phyloP scores from a whole-genome alignment of 2,329 filamentous ascomycete species.

The Ophiocordyceps robertsii region DNA sequence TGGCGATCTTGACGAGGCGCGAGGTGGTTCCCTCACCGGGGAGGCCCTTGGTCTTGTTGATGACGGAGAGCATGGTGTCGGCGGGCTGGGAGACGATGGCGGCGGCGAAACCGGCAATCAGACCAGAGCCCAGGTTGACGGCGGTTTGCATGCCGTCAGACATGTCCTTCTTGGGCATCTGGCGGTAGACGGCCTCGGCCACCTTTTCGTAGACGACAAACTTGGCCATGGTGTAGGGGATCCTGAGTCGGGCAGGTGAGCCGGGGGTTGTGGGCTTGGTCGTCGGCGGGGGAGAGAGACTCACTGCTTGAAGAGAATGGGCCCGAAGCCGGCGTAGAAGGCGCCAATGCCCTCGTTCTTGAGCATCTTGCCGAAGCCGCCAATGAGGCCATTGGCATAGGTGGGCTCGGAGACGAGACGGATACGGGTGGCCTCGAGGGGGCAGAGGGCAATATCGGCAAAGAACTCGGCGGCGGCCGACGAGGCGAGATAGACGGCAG shows the following conservation, averaged over 20 bases:
- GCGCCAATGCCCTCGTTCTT: conserved; percentile 72
- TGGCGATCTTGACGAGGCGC: conserved; percentile 77
- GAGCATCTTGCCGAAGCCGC: conserved; percentile 71
- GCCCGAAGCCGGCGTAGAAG: conserved; percentile 86
- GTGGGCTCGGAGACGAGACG: conserved; percentile 81
- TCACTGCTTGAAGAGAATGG: conserved; percentile 53
- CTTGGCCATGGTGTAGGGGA: conserved; percentile 91
- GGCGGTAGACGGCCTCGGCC: conserved; percentile 56
- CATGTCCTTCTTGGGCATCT: conserved; percentile 56
- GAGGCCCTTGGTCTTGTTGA: conserved; percentile 86
- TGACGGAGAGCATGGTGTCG: conserved; percentile 89
- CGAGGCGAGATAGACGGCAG: conserved; percentile 66
- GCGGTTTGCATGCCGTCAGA: conserved; percentile 59
- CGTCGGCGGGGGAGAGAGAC: conserved; percentile 6
- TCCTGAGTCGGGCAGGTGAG: conserved; percentile 31
- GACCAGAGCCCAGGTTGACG: conserved; percentile 57
- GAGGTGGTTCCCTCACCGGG: conserved; percentile 73
- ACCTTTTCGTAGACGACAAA: conserved; percentile 92
- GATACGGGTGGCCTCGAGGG: conserved; percentile 85
- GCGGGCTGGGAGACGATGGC: conserved; percentile 80
- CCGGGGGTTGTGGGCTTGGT: neutral
- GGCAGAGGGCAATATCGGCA: conserved; percentile 74
- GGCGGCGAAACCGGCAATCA: conserved; percentile 60
- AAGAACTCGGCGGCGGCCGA: conserved; percentile 54
- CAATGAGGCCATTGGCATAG: conserved; percentile 67